Conservation (phyloP, 2,329 filamentous ascomycete genomes). For the Diplodia mutila region DNA sequence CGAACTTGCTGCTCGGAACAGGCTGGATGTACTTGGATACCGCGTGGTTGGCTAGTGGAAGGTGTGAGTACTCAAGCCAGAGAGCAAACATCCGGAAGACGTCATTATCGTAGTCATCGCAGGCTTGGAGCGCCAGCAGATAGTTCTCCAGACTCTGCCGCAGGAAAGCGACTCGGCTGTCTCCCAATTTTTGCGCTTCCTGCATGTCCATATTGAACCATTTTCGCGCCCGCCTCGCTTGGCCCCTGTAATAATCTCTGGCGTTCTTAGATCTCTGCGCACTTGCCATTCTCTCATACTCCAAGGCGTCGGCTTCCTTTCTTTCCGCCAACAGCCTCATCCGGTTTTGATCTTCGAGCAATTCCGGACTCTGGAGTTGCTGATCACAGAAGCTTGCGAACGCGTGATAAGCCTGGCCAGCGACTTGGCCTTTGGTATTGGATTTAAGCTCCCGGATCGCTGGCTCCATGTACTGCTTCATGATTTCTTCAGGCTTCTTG, state of each 20-base stretch:
- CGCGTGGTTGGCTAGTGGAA: constrained; percentile 74
- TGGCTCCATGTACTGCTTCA: constrained; percentile 81
- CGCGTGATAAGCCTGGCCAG: constrained; percentile 88
- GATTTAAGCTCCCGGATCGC: constrained; percentile 81
- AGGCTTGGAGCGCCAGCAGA: constrained; percentile 78
- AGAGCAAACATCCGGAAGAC: constrained; percentile 89
- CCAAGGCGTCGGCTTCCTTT: constrained; percentile 78
- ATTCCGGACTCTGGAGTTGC: constrained; percentile 85
- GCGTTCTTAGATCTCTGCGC: constrained; percentile 50
- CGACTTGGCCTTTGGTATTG: constrained; percentile 68
- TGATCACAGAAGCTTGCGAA: constrained; percentile 95
- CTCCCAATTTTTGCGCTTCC: constrained; percentile 78
- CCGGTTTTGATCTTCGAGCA: constrained; percentile 80
- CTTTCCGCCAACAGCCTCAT: constrained; percentile 77
- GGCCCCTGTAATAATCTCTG: constrained; percentile 58
- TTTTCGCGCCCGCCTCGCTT: constrained; percentile 73
- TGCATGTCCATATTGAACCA: constrained; percentile 91
- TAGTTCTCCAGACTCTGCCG: constrained; percentile 92
- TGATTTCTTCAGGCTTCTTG: constrained; percentile 88
- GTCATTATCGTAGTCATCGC: constrained; percentile 86
- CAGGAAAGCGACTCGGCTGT: constrained; percentile 81
- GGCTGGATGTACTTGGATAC: constrained; percentile 70
- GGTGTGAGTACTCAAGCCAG: constrained; percentile 87
- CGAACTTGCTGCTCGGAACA: constrained; percentile 91
- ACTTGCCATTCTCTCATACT: constrained; percentile 66